Evolutionary conservation across 73 alveolate species (phyloP).

Genomic region (Breviolum minutum): DNA sequence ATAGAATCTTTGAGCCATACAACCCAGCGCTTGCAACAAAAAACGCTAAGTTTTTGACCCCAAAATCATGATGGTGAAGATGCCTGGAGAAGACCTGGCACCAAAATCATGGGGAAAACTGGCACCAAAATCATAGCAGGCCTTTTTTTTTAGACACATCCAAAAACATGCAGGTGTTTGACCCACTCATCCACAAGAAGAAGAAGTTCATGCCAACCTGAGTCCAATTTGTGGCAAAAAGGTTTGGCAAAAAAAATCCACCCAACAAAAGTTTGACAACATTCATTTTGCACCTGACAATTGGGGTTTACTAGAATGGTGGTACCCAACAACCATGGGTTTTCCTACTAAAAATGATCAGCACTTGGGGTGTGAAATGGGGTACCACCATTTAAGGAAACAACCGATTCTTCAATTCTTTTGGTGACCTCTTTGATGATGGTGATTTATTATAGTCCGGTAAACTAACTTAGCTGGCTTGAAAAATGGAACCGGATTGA

Average conservation of each 20-base stretch:
- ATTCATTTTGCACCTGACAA: not conserved
- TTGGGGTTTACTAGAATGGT: no score
- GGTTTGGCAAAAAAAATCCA: not conserved
- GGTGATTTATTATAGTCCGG: no score
- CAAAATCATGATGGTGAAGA: conserved; percentile 76
- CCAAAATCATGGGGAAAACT: not conserved
- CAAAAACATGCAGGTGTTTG: not conserved
- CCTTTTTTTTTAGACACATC: not conserved
- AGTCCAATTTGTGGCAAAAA: not conserved
- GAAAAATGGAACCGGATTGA: no score
- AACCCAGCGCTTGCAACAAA: not conserved
- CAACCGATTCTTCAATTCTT: no score
- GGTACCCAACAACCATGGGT: no score
- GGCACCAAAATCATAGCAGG: conserved; percentile 1
- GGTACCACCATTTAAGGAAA: no score
- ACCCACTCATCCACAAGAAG: conserved; percentile 94
- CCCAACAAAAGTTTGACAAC: not conserved
- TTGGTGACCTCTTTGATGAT: no score
- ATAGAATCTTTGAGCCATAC: not conserved
- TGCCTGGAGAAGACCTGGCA: conserved; percentile 94
- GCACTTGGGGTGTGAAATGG: no score
- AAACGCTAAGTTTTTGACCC: conserved; percentile 42
- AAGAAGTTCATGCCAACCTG: conserved; percentile 91
- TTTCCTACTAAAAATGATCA: no score
- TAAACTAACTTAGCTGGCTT: no score